Conservation (phyloP, 2,329 filamentous ascomycete genomes). For the Cytospora piceae region DNA sequence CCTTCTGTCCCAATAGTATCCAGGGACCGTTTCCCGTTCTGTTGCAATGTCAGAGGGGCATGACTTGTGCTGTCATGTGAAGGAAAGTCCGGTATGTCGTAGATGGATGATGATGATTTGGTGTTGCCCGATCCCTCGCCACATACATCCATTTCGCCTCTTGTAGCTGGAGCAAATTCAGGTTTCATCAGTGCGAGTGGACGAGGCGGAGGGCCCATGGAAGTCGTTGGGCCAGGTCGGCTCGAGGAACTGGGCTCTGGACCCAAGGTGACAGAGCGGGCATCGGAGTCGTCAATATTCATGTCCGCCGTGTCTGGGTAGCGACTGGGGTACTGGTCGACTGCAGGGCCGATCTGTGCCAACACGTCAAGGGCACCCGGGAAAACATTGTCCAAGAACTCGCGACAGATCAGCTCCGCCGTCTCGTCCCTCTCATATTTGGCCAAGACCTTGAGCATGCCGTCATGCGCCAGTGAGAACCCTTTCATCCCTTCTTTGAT, state of each 20-base stretch:
- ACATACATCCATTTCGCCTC: neutral
- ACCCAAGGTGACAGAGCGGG: conserved; percentile 14
- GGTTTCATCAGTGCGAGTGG: neutral
- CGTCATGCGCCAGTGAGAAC: neutral
- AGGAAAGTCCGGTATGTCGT: neutral
- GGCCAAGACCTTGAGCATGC: neutral
- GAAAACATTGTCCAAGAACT: neutral
- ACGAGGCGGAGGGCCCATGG: conserved; percentile 14
- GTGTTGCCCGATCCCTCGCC: neutral
- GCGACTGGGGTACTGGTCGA: neutral
- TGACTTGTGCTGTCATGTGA: neutral
- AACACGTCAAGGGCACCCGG: neutral
- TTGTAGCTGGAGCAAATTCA: neutral
- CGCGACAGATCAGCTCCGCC: conserved; percentile 1
- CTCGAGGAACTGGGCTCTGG: neutral
- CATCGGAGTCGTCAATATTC: conserved; percentile 1
- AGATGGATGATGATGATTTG: neutral
- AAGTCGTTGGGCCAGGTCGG: too few species aligned
- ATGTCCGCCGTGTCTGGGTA: neutral
- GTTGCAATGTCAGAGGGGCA: neutral
- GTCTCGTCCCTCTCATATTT: conserved; percentile 10
- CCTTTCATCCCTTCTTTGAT: conserved; percentile 14
- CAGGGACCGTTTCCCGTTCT: conserved; percentile 1
- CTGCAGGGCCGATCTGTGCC: neutral
- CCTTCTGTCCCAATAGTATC: neutral